These are phyloP conservation scores for Cicer chorassanicum DNA, from an alignment of 306 rosid species.

Conservation along the genomic window DNA sequence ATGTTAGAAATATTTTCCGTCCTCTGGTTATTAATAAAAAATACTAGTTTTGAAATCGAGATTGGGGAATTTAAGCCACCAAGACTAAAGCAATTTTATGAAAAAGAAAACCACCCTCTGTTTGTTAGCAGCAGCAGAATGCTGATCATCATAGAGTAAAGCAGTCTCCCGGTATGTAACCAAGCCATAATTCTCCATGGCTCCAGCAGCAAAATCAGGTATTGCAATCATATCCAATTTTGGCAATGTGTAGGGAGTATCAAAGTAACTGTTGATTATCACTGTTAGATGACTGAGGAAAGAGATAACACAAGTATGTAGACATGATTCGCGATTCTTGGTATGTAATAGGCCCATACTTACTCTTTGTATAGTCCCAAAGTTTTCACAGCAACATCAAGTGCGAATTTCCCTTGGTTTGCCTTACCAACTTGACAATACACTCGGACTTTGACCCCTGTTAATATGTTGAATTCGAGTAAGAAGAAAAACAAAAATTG, in stretches of 20 bases:
- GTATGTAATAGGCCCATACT: slow-evolving; percentile 39
- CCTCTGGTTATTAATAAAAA: slow-evolving; percentile 30
- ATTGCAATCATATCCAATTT: slow-evolving; percentile 96
- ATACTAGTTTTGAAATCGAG: slow-evolving; percentile 23
- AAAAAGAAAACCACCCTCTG: slow-evolving; percentile 69
- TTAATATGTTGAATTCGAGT: slow-evolving; percentile 39
- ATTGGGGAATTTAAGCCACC: slow-evolving; percentile 37
- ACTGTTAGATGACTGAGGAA: slow-evolving; percentile 39
- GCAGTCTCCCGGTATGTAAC: slow-evolving; percentile 93
- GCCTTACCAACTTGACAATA: slow-evolving; percentile 90
- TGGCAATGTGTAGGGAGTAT: slow-evolving; percentile 81
- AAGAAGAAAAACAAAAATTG: slow-evolving; percentile 17
- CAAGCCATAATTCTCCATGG: slow-evolving; percentile 98
- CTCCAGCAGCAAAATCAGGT: slow-evolving; percentile 97
- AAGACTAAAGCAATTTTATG: slow-evolving; percentile 35
- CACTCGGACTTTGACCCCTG: slow-evolving; percentile 92
- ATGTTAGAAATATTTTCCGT: slow-evolving; percentile 19
- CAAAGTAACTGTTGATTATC: slow-evolving; percentile 75
- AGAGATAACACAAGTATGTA: slow-evolving; percentile 30
- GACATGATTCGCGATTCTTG: no score
- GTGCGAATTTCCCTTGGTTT: slow-evolving; percentile 85
- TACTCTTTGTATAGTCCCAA: slow-evolving; percentile 80
- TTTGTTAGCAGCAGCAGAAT: slow-evolving; percentile 89
- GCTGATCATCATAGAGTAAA: slow-evolving; percentile 87
- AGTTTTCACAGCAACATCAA: slow-evolving; percentile 78